These are phyloP conservation scores for Ambrosia artemisiifolia DNA, from an alignment of 129 eudicot species.

Conservation along the genomic window DNA sequence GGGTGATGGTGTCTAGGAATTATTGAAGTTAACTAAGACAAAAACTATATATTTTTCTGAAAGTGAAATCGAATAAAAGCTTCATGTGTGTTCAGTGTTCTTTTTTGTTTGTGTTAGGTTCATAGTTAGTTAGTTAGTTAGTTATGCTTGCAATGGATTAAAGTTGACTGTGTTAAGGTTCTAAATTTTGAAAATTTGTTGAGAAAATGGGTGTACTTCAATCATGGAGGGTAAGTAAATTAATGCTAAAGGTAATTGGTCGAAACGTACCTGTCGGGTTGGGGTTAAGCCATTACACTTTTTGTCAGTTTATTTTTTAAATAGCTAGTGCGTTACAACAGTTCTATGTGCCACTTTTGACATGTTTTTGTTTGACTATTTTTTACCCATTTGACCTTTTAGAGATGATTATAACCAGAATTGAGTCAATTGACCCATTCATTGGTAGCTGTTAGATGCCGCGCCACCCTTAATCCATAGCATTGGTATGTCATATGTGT, in stretches of 20 bases:
- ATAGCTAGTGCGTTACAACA: background rate
- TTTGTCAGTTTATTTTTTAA: too few species aligned
- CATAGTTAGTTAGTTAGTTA: background rate
- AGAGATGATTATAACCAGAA: background rate
- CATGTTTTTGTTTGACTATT: background rate
- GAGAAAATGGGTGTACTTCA: background rate
- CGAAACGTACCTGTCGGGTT: background rate
- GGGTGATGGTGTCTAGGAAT: slow-evolving; percentile 1
- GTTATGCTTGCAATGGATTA: slow-evolving; percentile 6
- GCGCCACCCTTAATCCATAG: background rate
- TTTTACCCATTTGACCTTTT: background rate
- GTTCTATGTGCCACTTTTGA: background rate
- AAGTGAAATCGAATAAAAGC: background rate
- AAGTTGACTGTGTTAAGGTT: slow-evolving; percentile 11
- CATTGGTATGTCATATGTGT: background rate
- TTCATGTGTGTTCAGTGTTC: slow-evolving; percentile 1
- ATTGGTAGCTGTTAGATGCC: background rate
- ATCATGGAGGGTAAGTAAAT: too few species aligned
- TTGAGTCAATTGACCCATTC: background rate
- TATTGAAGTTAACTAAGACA: slow-evolving; percentile 17
- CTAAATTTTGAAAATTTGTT: background rate
- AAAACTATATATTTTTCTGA: background rate
- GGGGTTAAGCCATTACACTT: background rate
- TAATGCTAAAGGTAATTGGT: background rate
- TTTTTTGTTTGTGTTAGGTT: background rate